Evolutionary conservation across 441 rosid genomes (phyloP).

Genomic region (Euphorbia corollata): DNA sequence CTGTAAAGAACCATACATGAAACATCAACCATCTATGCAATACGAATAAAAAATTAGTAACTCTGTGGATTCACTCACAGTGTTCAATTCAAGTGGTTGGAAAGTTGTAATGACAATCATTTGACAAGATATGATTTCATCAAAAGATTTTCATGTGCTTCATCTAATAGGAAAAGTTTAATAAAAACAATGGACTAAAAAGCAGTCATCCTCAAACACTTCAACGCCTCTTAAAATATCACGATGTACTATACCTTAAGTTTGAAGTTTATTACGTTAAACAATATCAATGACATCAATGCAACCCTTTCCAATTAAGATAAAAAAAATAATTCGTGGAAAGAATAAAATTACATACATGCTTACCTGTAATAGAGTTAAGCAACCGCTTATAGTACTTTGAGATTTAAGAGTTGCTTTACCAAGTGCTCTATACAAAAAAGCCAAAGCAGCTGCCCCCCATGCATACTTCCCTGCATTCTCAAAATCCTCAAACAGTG

Average conservation of each 20-base stretch:
- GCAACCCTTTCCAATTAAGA: neutral
- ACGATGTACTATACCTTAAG: neutral
- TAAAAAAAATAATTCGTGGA: neutral
- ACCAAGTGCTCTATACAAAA: constrained; percentile 66
- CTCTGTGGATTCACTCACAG: constrained; percentile 7
- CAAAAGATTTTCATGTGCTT: neutral
- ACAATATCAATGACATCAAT: neutral
- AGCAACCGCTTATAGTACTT: constrained; percentile 70
- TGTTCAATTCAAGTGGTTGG: neutral
- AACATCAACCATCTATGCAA: neutral
- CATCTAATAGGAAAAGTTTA: neutral
- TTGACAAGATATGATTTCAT: neutral
- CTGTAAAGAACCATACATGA: constrained; percentile 27
- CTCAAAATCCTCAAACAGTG: constrained; percentile 54
- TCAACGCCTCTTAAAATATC: neutral
- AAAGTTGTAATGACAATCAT: neutral
- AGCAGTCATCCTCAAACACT: neutral
- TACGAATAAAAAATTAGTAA: neutral
- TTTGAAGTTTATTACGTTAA: neutral
- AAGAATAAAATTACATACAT: neutral
- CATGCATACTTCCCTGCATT: constrained; percentile 65
- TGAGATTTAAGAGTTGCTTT: constrained; percentile 65
- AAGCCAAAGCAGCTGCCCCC: constrained; percentile 73
- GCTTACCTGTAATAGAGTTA: constrained; percentile 60
- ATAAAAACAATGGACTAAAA: too few relatives aligned